Base-by-base conservation (phyloP, 2,329 filamentous ascomycete genomes). In the Fusarium setosum region DNA sequence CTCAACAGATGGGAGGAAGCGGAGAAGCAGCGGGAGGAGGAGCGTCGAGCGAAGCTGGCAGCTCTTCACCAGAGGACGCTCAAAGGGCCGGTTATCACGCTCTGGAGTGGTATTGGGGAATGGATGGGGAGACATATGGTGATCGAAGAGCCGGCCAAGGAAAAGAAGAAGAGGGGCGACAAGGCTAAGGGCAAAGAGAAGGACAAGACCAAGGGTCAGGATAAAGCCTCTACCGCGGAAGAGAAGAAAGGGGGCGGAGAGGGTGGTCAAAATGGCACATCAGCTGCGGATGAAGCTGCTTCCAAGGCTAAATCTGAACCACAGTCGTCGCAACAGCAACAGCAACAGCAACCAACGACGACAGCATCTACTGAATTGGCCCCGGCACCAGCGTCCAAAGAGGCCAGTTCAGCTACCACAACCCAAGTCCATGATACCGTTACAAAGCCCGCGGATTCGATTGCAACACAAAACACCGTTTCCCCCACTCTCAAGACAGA, bases 1-100 rank as follows among this genome's bases (percentile, higher is more conserved):
- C 81, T 97, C 73, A 97, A 95, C 74, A 86, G 93, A 56, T 98
- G 95, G 94, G 94, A 98, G 77, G 91, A 93, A 76, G 92, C 93
- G 7, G 96, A 99, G 80, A 94, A 93, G 79, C 89, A 91, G 75
- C 89, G 95, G 59, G 92, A 94, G 68, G 93, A 95, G 71, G 92
- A 97, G 73, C 87, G 95, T 62, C 87, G 89, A 65, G 91, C 90
- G 37, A 95, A 92, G 79, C 83, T 98, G 45, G 94, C 95, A 35
- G 96, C 95, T 13, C 82, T 98, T 69, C 92, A 97, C 72, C 93
- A 94, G 75, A 88, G 94, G 47, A 93, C 92, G 49, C 85, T 98
- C 9, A 90, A 95, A 53, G 96, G 96, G 0, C 93, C 96, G 0
- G 93, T 97, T 11, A 90, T 97, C 38, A 93, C 92, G 3, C 95